These are phyloP conservation scores for Botrytis porri DNA, from an alignment of 2,329 filamentous ascomycete genomes.

Conservation along the genomic window DNA sequence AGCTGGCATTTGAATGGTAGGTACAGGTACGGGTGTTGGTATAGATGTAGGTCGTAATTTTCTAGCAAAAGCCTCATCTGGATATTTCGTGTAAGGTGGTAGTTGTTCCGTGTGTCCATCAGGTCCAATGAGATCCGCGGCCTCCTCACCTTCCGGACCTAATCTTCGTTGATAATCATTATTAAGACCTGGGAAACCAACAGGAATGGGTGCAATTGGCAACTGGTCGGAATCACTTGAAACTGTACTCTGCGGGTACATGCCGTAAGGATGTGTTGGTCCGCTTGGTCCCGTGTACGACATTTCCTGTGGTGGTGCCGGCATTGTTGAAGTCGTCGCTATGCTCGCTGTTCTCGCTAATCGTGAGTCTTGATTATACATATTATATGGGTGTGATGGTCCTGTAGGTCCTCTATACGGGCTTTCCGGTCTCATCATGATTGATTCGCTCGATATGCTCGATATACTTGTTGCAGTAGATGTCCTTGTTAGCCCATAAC, in stretches of 20 bases:
- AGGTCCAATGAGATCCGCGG: constrained; percentile 81
- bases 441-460: constrained; percentile 32
- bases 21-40: constrained; percentile 20
- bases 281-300: constrained; percentile 60
- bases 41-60: constrained; percentile 44
- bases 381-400: constrained; percentile 79
- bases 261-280: constrained; percentile 79
- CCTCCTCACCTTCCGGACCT: constrained; percentile 79
- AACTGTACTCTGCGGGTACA: constrained; percentile 80
- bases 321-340: constrained; percentile 67
- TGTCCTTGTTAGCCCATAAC: constrained; percentile 25
- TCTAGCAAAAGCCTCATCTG: constrained; percentile 64
- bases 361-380: constrained; percentile 77
- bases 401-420: constrained; percentile 60
- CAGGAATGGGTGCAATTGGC: constrained; percentile 49
- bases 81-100: constrained; percentile 87
- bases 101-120: constrained; percentile 88
- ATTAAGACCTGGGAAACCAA: constrained; percentile 69
- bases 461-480: constrained; percentile 35
- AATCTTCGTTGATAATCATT: constrained; percentile 68
- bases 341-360: constrained; percentile 56
- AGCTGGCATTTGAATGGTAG: constrained; percentile 29
- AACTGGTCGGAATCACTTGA: constrained; percentile 43
- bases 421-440: constrained; percentile 43
- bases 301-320: constrained; percentile 50